A percentile compares a stretch with the other conserved stretches of the same genome.
Conservation (phyloP, 768 basidiomycete species). For the Clitopilus hobsonii region DNA sequence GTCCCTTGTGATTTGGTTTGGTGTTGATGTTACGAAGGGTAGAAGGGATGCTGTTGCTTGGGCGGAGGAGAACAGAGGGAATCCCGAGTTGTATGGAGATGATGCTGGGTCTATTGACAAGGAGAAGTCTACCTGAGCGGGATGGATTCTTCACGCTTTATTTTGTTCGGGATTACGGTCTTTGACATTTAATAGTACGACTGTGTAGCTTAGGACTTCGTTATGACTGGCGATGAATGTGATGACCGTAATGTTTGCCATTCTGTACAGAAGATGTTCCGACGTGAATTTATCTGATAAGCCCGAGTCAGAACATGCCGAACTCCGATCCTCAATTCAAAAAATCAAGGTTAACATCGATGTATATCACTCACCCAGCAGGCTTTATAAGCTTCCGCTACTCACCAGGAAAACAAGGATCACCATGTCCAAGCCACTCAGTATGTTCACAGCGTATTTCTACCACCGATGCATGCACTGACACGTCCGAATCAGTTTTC, state of each 20-base stretch:
- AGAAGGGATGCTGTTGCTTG: slow-evolving; percentile 56
- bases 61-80: slow-evolving; percentile 29
- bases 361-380: neutral
- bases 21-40: slow-evolving; percentile 59
- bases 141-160: neutral
- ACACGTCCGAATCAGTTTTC: slow-evolving; percentile 54
- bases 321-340: no score
- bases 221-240: neutral
- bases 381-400: neutral
- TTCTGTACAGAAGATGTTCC: no score
- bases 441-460: neutral
- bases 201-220: neutral
- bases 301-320: no score
- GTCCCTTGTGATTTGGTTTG: slow-evolving; percentile 75
- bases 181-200: neutral
- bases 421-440: neutral
- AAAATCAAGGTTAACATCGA: no score
- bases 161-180: neutral
- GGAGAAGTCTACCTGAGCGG: neutral
- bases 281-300: no score
- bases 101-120: neutral
- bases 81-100: neutral
- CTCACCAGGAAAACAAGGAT: no score
- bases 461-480: no score
- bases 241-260: no score